These are phyloP conservation scores for Verticillium alfalfae DNA, from an alignment of 2,329 filamentous ascomycete genomes.

Conservation along the genomic window DNA sequence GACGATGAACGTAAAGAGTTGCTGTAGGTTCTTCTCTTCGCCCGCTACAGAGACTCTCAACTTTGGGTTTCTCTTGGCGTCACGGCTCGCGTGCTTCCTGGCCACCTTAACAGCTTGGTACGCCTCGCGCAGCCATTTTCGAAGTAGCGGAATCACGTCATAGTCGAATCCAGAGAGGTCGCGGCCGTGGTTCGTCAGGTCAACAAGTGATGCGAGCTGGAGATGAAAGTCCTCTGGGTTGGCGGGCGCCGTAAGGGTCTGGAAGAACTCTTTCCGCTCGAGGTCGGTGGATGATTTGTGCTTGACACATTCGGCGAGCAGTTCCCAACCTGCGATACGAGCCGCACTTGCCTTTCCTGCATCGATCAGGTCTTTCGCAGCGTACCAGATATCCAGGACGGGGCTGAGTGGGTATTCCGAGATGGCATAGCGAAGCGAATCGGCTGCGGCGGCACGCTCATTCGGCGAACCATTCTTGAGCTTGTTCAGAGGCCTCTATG, in stretches of 20 bases:
- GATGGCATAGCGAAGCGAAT: constrained; percentile 50
- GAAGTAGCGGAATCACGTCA: constrained; percentile 57
- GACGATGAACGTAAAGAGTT: constrained; percentile 59
- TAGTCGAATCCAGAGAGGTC: constrained; percentile 63
- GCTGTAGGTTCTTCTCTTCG: constrained; percentile 57
- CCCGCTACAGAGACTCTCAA: constrained; percentile 31
- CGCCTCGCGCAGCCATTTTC: constrained; percentile 51
- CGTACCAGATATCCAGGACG: constrained; percentile 60
- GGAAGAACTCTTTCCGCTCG: constrained; percentile 61
- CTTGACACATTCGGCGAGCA: constrained; percentile 60
- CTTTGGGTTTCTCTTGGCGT: constrained; percentile 31
- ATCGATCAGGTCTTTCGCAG: constrained; percentile 60
- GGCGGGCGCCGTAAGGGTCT: constrained; percentile 50
- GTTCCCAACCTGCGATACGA: constrained; percentile 58
- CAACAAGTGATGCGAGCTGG: constrained; percentile 57
- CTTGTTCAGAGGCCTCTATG: constrained; percentile 47
- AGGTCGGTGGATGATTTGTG: constrained; percentile 58
- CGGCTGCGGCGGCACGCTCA: constrained; percentile 53
- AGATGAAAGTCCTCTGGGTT: constrained; percentile 60
- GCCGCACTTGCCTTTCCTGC: constrained; percentile 45
- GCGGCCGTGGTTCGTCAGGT: constrained; percentile 56
- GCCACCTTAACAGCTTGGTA: constrained; percentile 49
- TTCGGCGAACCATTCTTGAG: constrained; percentile 45
- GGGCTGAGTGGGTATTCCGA: constrained; percentile 54
- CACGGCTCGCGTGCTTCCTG: constrained; percentile 40